Evolutionary conservation across 495 filamentous ascomycete genomes (phyloP).

Genomic region (Daldinia decipiens): DNA sequence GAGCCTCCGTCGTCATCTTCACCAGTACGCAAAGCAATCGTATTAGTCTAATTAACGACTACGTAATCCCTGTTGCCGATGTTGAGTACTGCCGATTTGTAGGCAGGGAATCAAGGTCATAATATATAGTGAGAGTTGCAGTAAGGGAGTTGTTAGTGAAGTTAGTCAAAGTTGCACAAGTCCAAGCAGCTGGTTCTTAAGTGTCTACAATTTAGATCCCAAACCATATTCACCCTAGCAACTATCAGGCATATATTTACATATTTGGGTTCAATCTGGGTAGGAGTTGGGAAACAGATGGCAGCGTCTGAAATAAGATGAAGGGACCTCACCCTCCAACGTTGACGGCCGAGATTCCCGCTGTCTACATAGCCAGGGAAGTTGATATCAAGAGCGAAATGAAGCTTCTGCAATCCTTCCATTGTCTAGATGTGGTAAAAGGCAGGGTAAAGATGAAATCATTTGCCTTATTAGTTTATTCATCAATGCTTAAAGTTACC

Average conservation of each 20-base stretch:
- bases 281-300: not conserved
- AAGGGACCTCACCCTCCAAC: slow-evolving; percentile 2
- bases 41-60: slow-evolving; percentile 10
- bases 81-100: not conserved
- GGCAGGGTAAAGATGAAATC: not conserved
- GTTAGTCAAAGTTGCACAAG: not conserved
- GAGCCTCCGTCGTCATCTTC: slow-evolving; percentile 26
- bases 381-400: slow-evolving; percentile 14
- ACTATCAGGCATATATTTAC: not conserved
- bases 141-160: not conserved
- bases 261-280: not conserved
- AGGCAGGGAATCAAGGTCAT: not conserved
- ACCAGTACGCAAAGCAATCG: slow-evolving; percentile 13
- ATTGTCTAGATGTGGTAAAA: slow-evolving; percentile 6
- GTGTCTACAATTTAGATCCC: not conserved
- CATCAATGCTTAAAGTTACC: not conserved
- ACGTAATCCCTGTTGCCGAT: not conserved
- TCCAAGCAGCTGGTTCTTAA: not conserved
- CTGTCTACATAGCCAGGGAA: slow-evolving; percentile 9
- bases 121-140: not conserved
- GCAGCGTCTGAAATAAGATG: slow-evolving; percentile 15
- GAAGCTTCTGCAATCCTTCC: slow-evolving; percentile 32
- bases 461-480: slow-evolving; percentile 13
- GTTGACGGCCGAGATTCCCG: slow-evolving; percentile 12
- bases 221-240: not conserved